A percentile compares a stretch with the other conserved stretches of the same genome.
Evolutionary conservation across 169 alveolate genomes (phyloP).

Genomic region (Toxoplasma gondii): DNA sequence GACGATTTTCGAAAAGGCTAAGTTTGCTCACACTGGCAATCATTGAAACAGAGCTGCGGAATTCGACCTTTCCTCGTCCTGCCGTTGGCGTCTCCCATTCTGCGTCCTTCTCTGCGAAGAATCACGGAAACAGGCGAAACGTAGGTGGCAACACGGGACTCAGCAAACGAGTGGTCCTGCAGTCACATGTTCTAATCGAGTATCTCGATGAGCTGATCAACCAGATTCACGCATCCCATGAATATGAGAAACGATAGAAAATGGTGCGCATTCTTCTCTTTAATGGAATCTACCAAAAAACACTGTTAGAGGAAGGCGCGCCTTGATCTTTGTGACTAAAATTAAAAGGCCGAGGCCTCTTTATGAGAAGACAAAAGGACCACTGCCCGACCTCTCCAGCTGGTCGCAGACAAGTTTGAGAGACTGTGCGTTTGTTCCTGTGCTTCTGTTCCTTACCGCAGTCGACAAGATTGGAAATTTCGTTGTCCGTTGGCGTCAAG

Average conservation of each 20-base stretch:
- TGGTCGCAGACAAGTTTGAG: no score
- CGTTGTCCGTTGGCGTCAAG: constrained; percentile 46
- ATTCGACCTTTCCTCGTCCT: constrained; percentile 66
- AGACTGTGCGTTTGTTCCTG: no score
- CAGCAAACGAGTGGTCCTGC: not conserved
- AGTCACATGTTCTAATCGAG: not conserved
- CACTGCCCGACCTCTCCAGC: no score
- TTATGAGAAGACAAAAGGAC: no score
- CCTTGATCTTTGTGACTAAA: no score
- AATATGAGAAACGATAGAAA: not conserved
- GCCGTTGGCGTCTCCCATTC: constrained; percentile 65
- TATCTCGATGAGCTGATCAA: not conserved
- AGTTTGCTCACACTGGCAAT: not conserved
- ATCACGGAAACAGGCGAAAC: not conserved
- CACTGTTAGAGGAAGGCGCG: no score
- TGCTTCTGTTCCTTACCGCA: constrained; percentile 8
- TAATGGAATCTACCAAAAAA: not conserved
- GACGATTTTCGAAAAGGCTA: no score
- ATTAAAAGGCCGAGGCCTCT: no score
- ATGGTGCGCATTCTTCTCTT: not conserved
- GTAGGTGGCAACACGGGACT: not conserved
- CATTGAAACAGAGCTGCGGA: constrained; percentile 33
- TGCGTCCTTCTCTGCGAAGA: constrained; percentile 59
- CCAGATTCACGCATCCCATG: no score
- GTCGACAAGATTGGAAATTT: constrained; percentile 51